Evolutionary conservation across 1,139 yeast species (phyloP).

Genomic region (Yamadazyma dushanensis): DNA sequence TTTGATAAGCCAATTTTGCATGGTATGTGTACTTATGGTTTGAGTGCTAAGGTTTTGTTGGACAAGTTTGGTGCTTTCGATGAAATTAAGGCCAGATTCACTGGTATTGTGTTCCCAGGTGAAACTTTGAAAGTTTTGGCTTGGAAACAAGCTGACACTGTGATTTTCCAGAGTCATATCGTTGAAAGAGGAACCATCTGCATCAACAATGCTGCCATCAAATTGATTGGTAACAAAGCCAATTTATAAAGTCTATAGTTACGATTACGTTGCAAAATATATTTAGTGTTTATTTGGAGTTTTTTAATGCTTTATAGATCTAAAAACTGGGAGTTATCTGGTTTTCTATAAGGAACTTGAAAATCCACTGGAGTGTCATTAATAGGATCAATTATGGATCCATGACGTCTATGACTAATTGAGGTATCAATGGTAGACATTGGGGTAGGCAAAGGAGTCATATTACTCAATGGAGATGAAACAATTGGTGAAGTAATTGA

Average conservation of each 20-base stretch:
- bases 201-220: constrained; percentile 86
- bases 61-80: constrained; percentile 81
- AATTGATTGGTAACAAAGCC: constrained; percentile 49
- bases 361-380: constrained; percentile 47
- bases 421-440: constrained; percentile 27
- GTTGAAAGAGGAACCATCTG: constrained; percentile 79
- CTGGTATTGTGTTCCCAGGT: constrained; percentile 96
- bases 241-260: constrained; percentile 31
- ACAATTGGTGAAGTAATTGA: constrained; percentile 30
- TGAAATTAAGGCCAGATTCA: constrained; percentile 88
- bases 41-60: constrained; percentile 70
- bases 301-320: constrained; percentile 1
- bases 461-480: constrained; percentile 37
- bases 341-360: constrained; percentile 3
- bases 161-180: constrained; percentile 81
- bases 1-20: constrained; percentile 88
- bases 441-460: constrained; percentile 35
- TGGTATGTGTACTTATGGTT: constrained; percentile 88
- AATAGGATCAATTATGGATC: constrained; percentile 36
- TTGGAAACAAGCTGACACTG: constrained; percentile 74
- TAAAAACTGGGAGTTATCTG: constrained; percentile 1
- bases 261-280: background rate
- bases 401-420: constrained; percentile 14
- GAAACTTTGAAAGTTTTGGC: constrained; percentile 81
- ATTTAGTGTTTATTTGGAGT: too few species aligned